A percentile compares a stretch with the other conserved stretches of the same genome.
These are phyloP conservation scores for Coemansia sp. DNA, from an alignment of 192 early-diverging fungal genomes.

Conservation along the genomic window DNA sequence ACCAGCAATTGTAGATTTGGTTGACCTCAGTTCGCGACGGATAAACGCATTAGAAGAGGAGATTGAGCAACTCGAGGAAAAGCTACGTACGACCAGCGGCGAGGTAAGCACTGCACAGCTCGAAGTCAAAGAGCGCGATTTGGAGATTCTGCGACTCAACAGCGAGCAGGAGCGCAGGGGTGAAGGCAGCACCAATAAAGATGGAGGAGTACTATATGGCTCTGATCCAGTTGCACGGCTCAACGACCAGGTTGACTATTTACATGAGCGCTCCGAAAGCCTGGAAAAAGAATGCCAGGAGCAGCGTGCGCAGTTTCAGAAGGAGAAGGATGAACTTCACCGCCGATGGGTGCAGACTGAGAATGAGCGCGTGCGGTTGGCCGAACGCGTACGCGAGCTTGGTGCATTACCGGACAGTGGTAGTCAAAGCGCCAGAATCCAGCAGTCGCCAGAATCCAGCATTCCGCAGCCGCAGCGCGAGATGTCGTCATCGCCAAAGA, in stretches of 20 bases:
- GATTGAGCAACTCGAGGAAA: slow-evolving; percentile 28
- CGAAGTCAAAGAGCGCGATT: slow-evolving; percentile 41
- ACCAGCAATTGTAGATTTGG: slow-evolving; percentile 34
- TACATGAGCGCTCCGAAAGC: slow-evolving; percentile 42
- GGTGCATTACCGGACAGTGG: background rate
- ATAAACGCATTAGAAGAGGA: slow-evolving; percentile 47
- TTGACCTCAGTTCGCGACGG: slow-evolving; percentile 40
- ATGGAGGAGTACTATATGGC: background rate
- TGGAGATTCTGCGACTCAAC: slow-evolving; percentile 43
- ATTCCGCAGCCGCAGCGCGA: too few relatives aligned
- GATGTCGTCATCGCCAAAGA: too few relatives aligned
- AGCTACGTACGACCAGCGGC: slow-evolving; percentile 8
- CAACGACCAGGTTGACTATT: slow-evolving; percentile 44
- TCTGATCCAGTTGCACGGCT: slow-evolving; percentile 19
- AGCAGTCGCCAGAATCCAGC: background rate
- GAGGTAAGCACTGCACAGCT: slow-evolving; percentile 33
- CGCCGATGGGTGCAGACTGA: slow-evolving; percentile 41
- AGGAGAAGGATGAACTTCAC: slow-evolving; percentile 41
- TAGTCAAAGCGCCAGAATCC: background rate
- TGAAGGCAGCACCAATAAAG: background rate
- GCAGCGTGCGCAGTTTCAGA: slow-evolving; percentile 30
- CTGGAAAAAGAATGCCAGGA: slow-evolving; percentile 35
- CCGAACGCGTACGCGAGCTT: slow-evolving; percentile 3
- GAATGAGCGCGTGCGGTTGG: slow-evolving; percentile 36
- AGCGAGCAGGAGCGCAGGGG: slow-evolving; percentile 15